A percentile compares a stretch with the other conserved stretches of the same genome.
Conservation (phyloP, 805 yeast genomes). For the Metschnikowia koreensis region DNA sequence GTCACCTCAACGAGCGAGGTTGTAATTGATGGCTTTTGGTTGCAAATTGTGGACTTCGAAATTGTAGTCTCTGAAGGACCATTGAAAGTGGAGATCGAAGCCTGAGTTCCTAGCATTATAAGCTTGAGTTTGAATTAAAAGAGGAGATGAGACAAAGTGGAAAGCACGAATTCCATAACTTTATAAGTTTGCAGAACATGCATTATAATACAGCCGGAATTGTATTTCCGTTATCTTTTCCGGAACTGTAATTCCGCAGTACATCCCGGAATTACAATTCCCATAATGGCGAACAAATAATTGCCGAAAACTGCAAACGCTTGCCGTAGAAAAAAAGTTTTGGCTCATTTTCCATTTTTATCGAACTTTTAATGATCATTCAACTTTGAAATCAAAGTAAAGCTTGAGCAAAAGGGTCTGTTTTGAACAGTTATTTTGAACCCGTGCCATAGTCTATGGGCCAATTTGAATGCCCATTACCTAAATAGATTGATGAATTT, state of each 20-base stretch:
- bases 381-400: too few relatives aligned
- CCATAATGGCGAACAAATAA: not conserved
- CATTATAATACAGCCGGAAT: conserved; percentile 5
- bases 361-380: too few relatives aligned
- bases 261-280: conserved; percentile 7
- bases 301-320: too few relatives aligned
- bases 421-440: too few relatives aligned
- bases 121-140: not conserved
- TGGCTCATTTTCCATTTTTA: too few relatives aligned
- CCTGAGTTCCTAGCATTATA: not conserved
- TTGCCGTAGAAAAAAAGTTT: too few relatives aligned
- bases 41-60: conserved; percentile 2
- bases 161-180: too few relatives aligned
- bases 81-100: not conserved
- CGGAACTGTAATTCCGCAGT: conserved; percentile 7
- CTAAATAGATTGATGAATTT: too few relatives aligned
- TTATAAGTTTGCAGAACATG: not conserved
- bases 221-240: conserved; percentile 10
- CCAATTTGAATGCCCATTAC: too few relatives aligned
- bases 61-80: not conserved
- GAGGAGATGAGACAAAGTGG: too few relatives aligned
- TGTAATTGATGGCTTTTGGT: conserved; percentile 24
- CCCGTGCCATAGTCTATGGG: too few relatives aligned
- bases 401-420: too few relatives aligned
- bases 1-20: conserved; percentile 44